These are phyloP conservation scores for Teratosphaeria pseudoeucalypti DNA, from an alignment of 2,329 filamentous ascomycete species.

Conservation along the genomic window DNA sequence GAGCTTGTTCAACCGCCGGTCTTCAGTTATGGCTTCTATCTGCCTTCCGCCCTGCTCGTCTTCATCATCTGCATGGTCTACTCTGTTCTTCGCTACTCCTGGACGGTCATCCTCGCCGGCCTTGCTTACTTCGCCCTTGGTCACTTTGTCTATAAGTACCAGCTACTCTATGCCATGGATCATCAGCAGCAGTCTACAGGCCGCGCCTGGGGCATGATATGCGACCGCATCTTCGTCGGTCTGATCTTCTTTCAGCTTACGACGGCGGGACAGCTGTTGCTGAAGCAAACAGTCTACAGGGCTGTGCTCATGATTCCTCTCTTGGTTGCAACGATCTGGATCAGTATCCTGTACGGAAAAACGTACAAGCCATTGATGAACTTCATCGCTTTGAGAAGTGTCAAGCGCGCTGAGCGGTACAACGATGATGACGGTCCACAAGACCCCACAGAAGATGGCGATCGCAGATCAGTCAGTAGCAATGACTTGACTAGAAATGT, in stretches of 20 bases:
- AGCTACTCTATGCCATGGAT: slow-evolving; percentile 96
- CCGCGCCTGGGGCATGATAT: slow-evolving; percentile 92
- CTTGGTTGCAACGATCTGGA: slow-evolving; percentile 74
- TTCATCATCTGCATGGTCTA: slow-evolving; percentile 96
- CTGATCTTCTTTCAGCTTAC: slow-evolving; percentile 82
- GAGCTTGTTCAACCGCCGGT: slow-evolving; percentile 70
- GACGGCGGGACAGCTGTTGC: slow-evolving; percentile 75
- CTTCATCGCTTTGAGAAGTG: slow-evolving; percentile 84
- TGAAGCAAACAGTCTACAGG: slow-evolving; percentile 61
- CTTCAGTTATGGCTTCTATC: slow-evolving; percentile 93
- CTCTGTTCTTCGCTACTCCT: slow-evolving; percentile 71
- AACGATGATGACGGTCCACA: slow-evolving; percentile 25
- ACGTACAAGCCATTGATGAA: slow-evolving; percentile 82
- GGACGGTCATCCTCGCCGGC: slow-evolving; percentile 71
- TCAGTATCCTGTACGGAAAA: slow-evolving; percentile 67
- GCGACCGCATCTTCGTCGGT: slow-evolving; percentile 78
- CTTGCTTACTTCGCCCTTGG: slow-evolving; percentile 73
- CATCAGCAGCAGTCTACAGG: slow-evolving; percentile 91
- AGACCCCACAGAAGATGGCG: slow-evolving; percentile 3
- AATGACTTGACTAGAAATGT: slow-evolving; percentile 29
- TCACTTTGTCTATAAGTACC: slow-evolving; percentile 91
- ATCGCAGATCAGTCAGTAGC: slow-evolving; percentile 13
- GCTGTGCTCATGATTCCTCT: slow-evolving; percentile 67
- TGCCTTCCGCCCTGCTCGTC: slow-evolving; percentile 83
- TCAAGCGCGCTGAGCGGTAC: slow-evolving; percentile 52